phyloP scores from a whole-genome alignment of 768 basidiomycete genomes.

The Trametes cinnabarina region DNA sequence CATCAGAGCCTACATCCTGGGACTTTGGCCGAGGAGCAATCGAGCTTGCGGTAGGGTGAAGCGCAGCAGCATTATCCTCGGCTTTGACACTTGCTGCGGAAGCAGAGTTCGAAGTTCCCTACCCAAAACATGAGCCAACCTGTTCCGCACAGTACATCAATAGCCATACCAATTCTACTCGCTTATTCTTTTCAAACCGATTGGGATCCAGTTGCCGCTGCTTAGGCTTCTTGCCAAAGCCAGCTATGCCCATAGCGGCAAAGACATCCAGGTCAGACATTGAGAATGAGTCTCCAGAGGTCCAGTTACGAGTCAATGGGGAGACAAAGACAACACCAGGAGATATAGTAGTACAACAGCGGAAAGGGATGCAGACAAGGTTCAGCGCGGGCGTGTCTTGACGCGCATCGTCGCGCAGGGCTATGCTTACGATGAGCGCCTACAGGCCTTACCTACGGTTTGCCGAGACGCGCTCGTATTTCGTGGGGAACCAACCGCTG shows the following conservation, averaged over 20 bases:
- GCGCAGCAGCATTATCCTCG: background rate
- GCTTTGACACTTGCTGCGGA: background rate
- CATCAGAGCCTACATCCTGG: conserved; percentile 30
- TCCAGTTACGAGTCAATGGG: no score
- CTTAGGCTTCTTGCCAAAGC: conserved; percentile 74
- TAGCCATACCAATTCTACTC: conserved; percentile 38
- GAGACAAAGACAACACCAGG: background rate
- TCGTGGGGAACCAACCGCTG: no score
- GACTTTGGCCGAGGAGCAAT: background rate
- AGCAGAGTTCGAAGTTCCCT: conserved; percentile 1
- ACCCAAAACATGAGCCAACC: background rate
- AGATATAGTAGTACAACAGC: background rate
- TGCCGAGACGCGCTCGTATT: conserved; percentile 10
- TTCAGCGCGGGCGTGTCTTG: background rate
- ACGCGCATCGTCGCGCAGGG: background rate
- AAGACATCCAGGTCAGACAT: conserved; percentile 69
- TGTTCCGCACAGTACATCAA: background rate
- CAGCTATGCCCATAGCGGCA: conserved; percentile 79
- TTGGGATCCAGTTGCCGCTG: conserved; percentile 69
- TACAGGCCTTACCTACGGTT: conserved; percentile 14
- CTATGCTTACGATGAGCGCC: background rate
- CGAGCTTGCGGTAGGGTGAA: background rate
- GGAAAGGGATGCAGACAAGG: background rate
- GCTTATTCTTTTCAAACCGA: conserved; percentile 77
- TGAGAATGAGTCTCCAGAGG: background rate